Evolutionary conservation across 2,329 filamentous ascomycete genomes (phyloP).

Genomic region (Monosporascus ibericus): DNA sequence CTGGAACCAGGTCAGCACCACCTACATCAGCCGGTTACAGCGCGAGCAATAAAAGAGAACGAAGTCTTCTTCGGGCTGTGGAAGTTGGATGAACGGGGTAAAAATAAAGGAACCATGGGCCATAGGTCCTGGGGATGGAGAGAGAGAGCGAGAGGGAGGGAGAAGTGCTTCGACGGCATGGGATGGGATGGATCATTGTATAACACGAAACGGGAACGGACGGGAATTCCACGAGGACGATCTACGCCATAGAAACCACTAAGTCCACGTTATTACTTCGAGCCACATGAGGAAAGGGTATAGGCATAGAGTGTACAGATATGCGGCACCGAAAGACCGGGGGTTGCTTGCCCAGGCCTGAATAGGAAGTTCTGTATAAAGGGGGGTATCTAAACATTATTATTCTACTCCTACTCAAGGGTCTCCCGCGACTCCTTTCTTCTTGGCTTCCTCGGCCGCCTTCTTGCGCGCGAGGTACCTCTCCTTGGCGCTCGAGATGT

Average conservation of each 20-base stretch:
- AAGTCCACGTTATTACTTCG: too few relatives aligned
- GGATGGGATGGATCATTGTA: background rate
- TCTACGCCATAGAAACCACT: background rate
- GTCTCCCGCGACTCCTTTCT: conserved; percentile 23
- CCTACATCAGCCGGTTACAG: conserved; percentile 60
- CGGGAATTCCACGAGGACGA: background rate
- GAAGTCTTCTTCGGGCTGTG: conserved; percentile 1
- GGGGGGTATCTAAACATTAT: conserved; percentile 9
- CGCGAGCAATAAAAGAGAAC: conserved; percentile 38
- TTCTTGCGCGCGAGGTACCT: conserved; percentile 72
- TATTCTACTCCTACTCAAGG: conserved; percentile 4
- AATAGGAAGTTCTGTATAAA: background rate
- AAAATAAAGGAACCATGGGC: too few relatives aligned
- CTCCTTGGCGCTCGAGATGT: conserved; percentile 73
- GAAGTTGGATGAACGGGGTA: background rate
- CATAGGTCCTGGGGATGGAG: background rate
- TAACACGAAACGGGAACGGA: background rate
- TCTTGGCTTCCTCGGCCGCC: conserved; percentile 65
- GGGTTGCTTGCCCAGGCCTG: too few relatives aligned
- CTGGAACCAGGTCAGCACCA: conserved; percentile 68
- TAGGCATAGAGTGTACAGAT: conserved; percentile 19
- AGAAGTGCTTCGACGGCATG: background rate
- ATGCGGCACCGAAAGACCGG: background rate
- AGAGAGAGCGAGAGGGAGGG: background rate
- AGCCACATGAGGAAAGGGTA: conserved; percentile 1